Evolutionary conservation across 805 yeast species (phyloP).

Genomic region (Maudiozyma pseudohumilis): DNA sequence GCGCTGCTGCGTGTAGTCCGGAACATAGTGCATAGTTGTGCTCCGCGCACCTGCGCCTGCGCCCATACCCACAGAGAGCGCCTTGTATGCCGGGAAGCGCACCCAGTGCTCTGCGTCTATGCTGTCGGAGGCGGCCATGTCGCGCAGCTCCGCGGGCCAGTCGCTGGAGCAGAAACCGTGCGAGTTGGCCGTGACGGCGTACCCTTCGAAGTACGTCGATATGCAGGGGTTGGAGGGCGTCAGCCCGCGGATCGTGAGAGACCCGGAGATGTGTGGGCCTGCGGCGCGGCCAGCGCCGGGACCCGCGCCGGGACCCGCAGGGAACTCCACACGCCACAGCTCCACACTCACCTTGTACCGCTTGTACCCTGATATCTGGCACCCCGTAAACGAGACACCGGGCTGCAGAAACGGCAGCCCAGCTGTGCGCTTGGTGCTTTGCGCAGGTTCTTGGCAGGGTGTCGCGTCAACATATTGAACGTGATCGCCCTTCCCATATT

Average conservation of each 20-base stretch:
- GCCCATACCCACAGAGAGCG: slow-evolving; percentile 11
- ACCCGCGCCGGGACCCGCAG: slow-evolving; percentile 36
- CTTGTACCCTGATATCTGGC: slow-evolving; percentile 28
- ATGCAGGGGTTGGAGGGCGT: slow-evolving; percentile 60
- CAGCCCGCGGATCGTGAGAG: slow-evolving; percentile 56
- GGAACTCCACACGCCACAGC: slow-evolving; percentile 44
- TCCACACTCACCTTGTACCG: slow-evolving; percentile 45
- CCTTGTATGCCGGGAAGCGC: slow-evolving; percentile 40
- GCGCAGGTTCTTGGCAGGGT: no score
- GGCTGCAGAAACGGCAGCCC: slow-evolving; percentile 20
- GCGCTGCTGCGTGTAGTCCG: slow-evolving; percentile 31
- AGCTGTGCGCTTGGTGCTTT: no score
- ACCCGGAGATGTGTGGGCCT: slow-evolving; percentile 42
- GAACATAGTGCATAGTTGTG: slow-evolving; percentile 7
- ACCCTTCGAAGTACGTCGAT: slow-evolving; percentile 59
- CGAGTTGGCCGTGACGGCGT: slow-evolving; percentile 17
- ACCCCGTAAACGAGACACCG: slow-evolving; percentile 26
- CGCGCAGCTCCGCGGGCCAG: no score
- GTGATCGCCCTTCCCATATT: no score
- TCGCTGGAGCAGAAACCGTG: not conserved
- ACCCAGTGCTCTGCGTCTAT: slow-evolving; percentile 61
- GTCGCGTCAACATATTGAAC: no score
- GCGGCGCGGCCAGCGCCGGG: not conserved
- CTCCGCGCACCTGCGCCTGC: no score
- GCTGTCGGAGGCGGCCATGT: slow-evolving; percentile 58